Evolutionary conservation across 2,329 filamentous ascomycete species (phyloP).

Genomic region (Monosporascus sp.): DNA sequence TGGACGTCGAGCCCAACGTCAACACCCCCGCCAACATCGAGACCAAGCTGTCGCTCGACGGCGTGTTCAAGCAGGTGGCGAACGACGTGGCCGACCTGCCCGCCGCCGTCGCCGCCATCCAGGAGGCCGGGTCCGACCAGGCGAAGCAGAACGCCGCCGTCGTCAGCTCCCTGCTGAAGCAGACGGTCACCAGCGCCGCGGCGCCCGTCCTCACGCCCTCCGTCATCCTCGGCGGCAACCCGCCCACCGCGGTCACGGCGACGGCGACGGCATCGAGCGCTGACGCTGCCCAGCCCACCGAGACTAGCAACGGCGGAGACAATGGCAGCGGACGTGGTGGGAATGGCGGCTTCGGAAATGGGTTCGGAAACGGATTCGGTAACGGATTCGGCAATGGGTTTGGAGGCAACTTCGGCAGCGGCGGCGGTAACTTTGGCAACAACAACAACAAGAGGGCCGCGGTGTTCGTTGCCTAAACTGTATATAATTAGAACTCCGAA

Average conservation of each 20-base stretch:
- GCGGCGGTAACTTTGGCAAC: background rate
- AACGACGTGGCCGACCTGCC: conserved; percentile 46
- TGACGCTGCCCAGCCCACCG: conserved; percentile 5
- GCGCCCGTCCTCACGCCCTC: conserved; percentile 30
- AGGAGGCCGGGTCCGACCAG: conserved; percentile 31
- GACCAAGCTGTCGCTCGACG: conserved; percentile 40
- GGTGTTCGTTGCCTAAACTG: conserved; percentile 7
- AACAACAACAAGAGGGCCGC: conserved; percentile 12
- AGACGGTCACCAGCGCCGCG: conserved; percentile 20
- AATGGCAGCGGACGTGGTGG: conserved; percentile 7
- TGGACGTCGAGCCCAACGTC: conserved; percentile 33
- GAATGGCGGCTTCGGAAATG: background rate
- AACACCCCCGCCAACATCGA: conserved; percentile 41
- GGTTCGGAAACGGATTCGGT: too few relatives aligned
- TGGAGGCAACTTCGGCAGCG: too few relatives aligned
- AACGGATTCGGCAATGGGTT: too few relatives aligned
- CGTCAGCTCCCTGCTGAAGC: conserved; percentile 31
- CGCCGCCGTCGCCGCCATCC: conserved; percentile 39
- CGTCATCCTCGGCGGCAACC: conserved; percentile 6
- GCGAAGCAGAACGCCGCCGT: conserved; percentile 29
- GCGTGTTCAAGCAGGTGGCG: conserved; percentile 41
- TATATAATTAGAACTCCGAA: too few relatives aligned
- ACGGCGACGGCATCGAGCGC: conserved; percentile 5
- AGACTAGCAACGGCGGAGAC: conserved; percentile 5
- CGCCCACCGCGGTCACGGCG: conserved; percentile 1